Base-by-base conservation (phyloP, 1,284 basidiomycete species). In the Ganoderma meredithae region DNA sequence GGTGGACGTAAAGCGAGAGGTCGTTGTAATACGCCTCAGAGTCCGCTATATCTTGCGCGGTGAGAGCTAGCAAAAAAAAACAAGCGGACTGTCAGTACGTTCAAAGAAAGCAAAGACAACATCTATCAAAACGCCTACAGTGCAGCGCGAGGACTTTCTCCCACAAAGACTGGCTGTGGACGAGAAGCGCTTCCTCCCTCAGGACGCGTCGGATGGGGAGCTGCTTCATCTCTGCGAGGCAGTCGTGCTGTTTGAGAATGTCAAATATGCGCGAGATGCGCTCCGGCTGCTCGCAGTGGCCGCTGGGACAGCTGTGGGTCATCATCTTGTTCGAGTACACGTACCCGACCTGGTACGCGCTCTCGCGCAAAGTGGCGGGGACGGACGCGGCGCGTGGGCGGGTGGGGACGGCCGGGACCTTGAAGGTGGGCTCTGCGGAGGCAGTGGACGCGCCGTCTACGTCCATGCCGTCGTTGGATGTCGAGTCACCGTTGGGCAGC, bases 91-190 rank as follows among this genome's bases (percentile, higher is more conserved):
- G 22, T 41, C n/a, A 60, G 8, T 41, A 31, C 25, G 39, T 31
- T 1, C 10, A 40, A 59, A 25, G 39, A 41, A 41, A 40, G 19
- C 6, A 39, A 25, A 43, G 12, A 2, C 13, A 9, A 2, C 13
- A 3, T 33, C 9, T 25, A 43, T 13, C 13, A 64, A 58, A 9
- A 17, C 3, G 41, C 62, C 83, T 78, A 95, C 93, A 82, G 77
- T 90, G 87, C 41, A 94, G 90, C 22, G 88, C 90, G 72, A 93
- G 83, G 25, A 99, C 92, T 78, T 95, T 95, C 70, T 96, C 88
- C 96, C 96, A 98, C 73, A 97, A 91, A 63, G 93, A 92, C 73
- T 93, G 88, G 62, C 90, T 92, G 79, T 99, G 97, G 1, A 99
- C 95, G 10, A 98, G 88, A 65, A 94, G 81, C 10, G 91, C 94